A percentile compares a stretch with the other conserved stretches of the same genome.
Evolutionary conservation across 176 grass and related monocot genomes (phyloP).

Genomic region (Raddia distichophylla): DNA sequence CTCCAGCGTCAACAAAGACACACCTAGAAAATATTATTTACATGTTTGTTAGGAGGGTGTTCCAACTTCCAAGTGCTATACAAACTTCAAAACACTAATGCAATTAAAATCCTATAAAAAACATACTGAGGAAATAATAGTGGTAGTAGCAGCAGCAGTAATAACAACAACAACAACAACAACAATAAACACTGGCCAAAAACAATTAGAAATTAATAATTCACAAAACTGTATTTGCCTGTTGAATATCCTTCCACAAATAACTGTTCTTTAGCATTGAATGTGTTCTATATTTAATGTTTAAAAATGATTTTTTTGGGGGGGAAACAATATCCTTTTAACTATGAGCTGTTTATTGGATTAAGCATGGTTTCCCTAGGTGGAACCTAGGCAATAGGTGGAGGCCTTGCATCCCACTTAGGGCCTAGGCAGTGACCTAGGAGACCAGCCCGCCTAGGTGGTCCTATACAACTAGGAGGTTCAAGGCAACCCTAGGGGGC

Average conservation of each 20-base stretch:
- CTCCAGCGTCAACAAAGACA: slow-evolving; percentile 97
- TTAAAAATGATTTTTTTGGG: neutral
- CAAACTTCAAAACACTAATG: neutral
- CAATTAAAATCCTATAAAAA: slow-evolving; percentile 32
- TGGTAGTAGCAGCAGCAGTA: too few species aligned
- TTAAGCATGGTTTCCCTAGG: too few species aligned
- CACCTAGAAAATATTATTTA: slow-evolving; percentile 63
- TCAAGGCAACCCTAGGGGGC: too few species aligned
- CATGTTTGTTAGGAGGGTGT: slow-evolving; percentile 20
- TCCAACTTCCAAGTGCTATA: neutral
- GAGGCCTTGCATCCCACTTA: too few species aligned
- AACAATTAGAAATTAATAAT: neutral
- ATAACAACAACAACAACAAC: too few species aligned
- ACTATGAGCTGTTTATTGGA: slow-evolving; percentile 3
- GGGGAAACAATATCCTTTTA: neutral
- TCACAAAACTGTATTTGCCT: slow-evolving; percentile 4
- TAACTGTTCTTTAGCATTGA: neutral
- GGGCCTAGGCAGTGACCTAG: too few species aligned
- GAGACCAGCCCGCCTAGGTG: too few species aligned
- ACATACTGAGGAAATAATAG: neutral
- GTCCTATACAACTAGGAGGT: too few species aligned
- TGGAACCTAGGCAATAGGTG: too few species aligned
- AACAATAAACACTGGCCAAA: neutral
- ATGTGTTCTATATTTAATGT: slow-evolving; percentile 3
- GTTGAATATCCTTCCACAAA: slow-evolving; percentile 19